Base-by-base conservation (phyloP, 306 rosid genomes). In the Luffa acutangula region DNA sequence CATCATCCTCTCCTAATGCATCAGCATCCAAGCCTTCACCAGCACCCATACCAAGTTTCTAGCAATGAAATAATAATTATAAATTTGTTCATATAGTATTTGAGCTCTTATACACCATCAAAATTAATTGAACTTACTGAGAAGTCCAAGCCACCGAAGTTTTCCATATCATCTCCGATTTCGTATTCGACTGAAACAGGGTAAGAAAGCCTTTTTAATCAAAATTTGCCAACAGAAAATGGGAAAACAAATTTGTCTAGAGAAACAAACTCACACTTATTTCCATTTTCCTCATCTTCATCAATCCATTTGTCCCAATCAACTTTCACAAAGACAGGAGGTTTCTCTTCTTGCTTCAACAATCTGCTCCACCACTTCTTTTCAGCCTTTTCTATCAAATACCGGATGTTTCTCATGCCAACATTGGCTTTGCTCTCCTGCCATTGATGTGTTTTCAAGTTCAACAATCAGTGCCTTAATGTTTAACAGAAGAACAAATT, bases 271-370 rank as follows among this genome's bases (percentile, higher is more conserved):
- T 82, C 51, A 89, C 69, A 18, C 77, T 20, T 33, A 52, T 67
- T 25, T 69, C 70, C 56, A 58, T 49, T 84, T 59, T 89, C 97
- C 52, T 90, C 97, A 53, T 90, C 96, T 83, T 92, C 97, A 83
- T 92, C 97, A 57, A 85, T 85, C 97, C 96, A 92, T 80, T 87
- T 92, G 77, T 89, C 85, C 97, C 97, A 92, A 85, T 92, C 97
- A 78, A 90, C 91, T 84, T 87, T 90, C 78, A 92, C 46, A 64
- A 87, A 92, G 14, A 83, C 71, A 46, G 95, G 97, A 78, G 90
- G 59, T 65, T 83, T 90, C 73, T 90, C 95, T 60, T 78, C 88
- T 67, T 88, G 92, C 85, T 90, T 86, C 73, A 90, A 67, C 81
- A 92, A 73, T 73, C 91, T 85, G 81, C 76, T 83, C 95, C 95